Base-by-base conservation (phyloP, 805 yeast genomes). In the Metschnikowia borealis region DNA sequence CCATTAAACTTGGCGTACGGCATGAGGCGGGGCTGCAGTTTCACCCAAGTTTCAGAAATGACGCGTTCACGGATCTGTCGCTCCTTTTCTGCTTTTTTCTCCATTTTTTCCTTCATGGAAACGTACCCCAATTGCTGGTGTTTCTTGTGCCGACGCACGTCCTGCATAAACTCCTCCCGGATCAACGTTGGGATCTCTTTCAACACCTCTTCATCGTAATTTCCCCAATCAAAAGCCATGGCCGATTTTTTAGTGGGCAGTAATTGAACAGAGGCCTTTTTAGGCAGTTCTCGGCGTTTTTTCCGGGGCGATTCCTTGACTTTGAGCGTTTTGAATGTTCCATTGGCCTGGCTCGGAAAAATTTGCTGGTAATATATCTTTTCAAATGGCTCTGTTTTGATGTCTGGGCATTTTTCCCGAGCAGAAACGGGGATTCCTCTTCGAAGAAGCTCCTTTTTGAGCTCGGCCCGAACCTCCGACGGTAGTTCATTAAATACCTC, bases 401-500 rank as follows among this genome's bases (percentile, higher is more conserved):
- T 26, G 13, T 35, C 11, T 5, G 20, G 26, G 42, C 46, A 38
- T 11, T 13, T 38, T 20, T 38, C 60, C 32, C 48, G 53, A 3
- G 51, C 51, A 2, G 60, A 52, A 34, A 58, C 61, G 1, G 61
- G 58, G 14, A 69, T 53, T 0, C 74, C 71, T 26, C 87, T 63
- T 39, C 80, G 67, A 6, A 69, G 57, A 31, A 84, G 60, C 53
- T 85, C 89, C 3, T 64, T 62, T 52, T 68, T 71, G 1, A 90
- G 61, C 57, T 90, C 97, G 1, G 66, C 56, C 56, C 82, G 82
- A 4, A 90, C 80, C 21, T 83, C 85, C 2, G 65, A 57, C 0
- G 97, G 97, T 7, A 90, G 66, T 43, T 75, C 79, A 11, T 77
- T 70, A 59, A 88, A 80, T 1, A 86, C 87, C 2, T 77, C 80